Percentiles rank a stretch among this genome's conserved stretches.
phyloP scores from a whole-genome alignment of 2,329 filamentous ascomycete genomes.

The Colletotrichum sp. region DNA sequence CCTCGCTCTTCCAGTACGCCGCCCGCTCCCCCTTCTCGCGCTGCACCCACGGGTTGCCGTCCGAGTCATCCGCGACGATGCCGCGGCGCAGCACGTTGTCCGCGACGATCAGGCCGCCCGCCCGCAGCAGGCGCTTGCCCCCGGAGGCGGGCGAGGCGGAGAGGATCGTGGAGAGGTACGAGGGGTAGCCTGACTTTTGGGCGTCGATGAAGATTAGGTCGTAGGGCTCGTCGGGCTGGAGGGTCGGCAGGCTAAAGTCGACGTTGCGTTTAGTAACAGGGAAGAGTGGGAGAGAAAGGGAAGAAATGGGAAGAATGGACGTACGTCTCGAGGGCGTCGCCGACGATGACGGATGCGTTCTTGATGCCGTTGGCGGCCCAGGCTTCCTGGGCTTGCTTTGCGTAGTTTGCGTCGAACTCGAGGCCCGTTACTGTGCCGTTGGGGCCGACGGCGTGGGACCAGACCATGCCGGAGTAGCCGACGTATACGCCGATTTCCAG shows the following conservation, averaged over 20 bases:
- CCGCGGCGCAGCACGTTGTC: slow-evolving; percentile 58
- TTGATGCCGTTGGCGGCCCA: slow-evolving; percentile 42
- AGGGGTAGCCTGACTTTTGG: slow-evolving; percentile 56
- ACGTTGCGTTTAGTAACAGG: background rate
- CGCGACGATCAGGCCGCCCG: slow-evolving; percentile 56
- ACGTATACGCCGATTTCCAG: slow-evolving; percentile 55
- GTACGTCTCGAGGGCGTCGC: slow-evolving; percentile 52
- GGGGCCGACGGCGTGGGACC: slow-evolving; percentile 50
- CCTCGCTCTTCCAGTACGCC: slow-evolving; percentile 22
- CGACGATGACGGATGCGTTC: slow-evolving; percentile 52
- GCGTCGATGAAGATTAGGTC: slow-evolving; percentile 61
- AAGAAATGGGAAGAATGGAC: slow-evolving; percentile 19
- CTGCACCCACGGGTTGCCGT: slow-evolving; percentile 18
- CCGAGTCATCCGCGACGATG: slow-evolving; percentile 45
- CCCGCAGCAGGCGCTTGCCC: slow-evolving; percentile 45
- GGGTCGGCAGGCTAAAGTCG: slow-evolving; percentile 31
- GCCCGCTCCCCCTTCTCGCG: slow-evolving; percentile 13
- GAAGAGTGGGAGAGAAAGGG: background rate
- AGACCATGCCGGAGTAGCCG: slow-evolving; percentile 53
- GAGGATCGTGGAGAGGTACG: slow-evolving; percentile 52
- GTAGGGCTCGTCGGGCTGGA: slow-evolving; percentile 46
- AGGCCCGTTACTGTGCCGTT: slow-evolving; percentile 47
- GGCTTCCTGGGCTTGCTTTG: slow-evolving; percentile 40
- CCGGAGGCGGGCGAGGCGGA: slow-evolving; percentile 42
- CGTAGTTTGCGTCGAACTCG: slow-evolving; percentile 50